Percentiles rank a stretch among this genome's conserved stretches.
Conservation (phyloP, 306 rosid species). For the Trifolium subterraneum region DNA sequence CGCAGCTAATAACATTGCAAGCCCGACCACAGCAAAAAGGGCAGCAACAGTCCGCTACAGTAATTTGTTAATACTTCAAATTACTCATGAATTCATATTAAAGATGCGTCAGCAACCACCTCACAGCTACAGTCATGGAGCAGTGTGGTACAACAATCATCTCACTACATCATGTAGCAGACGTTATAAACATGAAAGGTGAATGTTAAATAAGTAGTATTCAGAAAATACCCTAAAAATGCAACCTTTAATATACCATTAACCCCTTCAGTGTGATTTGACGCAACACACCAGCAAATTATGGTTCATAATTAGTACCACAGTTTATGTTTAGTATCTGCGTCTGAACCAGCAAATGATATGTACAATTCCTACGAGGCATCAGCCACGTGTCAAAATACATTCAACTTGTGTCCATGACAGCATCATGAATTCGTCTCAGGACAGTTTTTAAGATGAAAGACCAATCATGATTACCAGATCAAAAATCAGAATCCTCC, state of each 20-base stretch:
- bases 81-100: slow-evolving; percentile 50
- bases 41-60: slow-evolving; percentile 60
- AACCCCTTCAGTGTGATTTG: slow-evolving; percentile 40
- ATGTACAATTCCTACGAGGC: slow-evolving; percentile 56
- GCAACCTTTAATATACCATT: slow-evolving; percentile 50
- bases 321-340: slow-evolving; percentile 46
- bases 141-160: slow-evolving; percentile 52
- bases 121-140: slow-evolving; percentile 59
- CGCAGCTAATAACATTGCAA: slow-evolving; percentile 50
- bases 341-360: slow-evolving; percentile 50
- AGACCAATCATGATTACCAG: slow-evolving; percentile 48
- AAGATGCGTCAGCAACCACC: slow-evolving; percentile 61
- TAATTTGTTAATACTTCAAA: slow-evolving; percentile 51
- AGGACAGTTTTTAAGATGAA: slow-evolving; percentile 15
- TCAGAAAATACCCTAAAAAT: slow-evolving; percentile 42
- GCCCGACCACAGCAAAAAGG: slow-evolving; percentile 52
- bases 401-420: slow-evolving; percentile 54
- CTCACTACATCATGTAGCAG: slow-evolving; percentile 63
- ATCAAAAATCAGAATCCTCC: slow-evolving; percentile 53
- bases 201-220: slow-evolving; percentile 37
- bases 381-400: slow-evolving; percentile 57
- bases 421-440: slow-evolving; percentile 53
- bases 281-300: slow-evolving; percentile 47
- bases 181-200: slow-evolving; percentile 44
- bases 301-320: slow-evolving; percentile 46